phyloP scores from a whole-genome alignment of 768 basidiomycete species.

The Collybiopsis luxurians region DNA sequence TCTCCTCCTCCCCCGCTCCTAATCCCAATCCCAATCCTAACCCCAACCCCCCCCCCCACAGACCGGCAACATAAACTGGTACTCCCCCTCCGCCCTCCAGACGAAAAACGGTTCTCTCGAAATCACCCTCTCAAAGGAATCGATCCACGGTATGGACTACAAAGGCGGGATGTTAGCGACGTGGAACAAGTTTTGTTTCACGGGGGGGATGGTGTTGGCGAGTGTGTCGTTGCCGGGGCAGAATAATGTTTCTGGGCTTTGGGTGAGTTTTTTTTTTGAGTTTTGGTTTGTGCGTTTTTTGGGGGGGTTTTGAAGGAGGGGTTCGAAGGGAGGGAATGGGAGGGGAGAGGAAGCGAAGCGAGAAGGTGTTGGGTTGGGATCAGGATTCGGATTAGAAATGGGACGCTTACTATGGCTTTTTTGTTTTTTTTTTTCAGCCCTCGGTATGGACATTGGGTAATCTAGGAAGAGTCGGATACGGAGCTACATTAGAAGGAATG shows the following conservation, averaged over 20 bases:
- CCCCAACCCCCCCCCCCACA: constrained; percentile 6
- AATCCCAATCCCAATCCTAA: no score
- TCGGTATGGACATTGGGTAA: constrained; percentile 40
- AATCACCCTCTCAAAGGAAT: constrained; percentile 64
- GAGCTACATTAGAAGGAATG: constrained; percentile 61
- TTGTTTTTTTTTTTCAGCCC: not conserved
- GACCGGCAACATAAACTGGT: constrained; percentile 79
- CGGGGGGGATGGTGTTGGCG: constrained; percentile 68
- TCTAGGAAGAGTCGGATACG: constrained; percentile 68
- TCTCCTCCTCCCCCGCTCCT: not conserved
- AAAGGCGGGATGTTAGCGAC: constrained; percentile 15
- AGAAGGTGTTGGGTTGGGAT: no score
- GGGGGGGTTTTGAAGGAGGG: no score
- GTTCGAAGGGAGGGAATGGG: no score
- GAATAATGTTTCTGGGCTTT: constrained; percentile 5
- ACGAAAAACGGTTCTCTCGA: constrained; percentile 70
- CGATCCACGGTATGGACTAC: constrained; percentile 71
- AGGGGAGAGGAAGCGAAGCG: no score
- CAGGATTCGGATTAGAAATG: no score
- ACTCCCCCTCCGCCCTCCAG: constrained; percentile 62
- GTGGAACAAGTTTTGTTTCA: constrained; percentile 78
- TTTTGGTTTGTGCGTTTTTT: no score
- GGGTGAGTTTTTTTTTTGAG: no score
- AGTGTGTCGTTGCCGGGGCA: not conserved
- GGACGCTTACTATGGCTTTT: not conserved